A percentile compares a stretch with the other conserved stretches of the same genome.
These are phyloP conservation scores for Acanthamoeba healyi DNA, from an alignment of 208 protist species.

Conservation along the genomic window DNA sequence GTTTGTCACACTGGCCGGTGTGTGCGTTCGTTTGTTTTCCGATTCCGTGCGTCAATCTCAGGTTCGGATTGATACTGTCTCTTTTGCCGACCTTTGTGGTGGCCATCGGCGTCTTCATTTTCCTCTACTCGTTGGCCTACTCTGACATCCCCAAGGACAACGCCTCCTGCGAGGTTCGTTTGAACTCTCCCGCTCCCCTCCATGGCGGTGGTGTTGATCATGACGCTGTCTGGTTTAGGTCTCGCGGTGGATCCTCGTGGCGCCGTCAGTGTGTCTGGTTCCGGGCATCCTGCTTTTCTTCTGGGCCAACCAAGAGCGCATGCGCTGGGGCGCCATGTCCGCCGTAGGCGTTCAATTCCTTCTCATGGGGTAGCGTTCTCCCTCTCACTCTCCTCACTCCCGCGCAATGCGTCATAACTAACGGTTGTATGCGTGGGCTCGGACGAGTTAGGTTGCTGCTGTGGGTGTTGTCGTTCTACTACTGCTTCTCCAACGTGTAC, in stretches of 20 bases:
- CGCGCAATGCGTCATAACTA: not conserved
- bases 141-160: conserved; percentile 54
- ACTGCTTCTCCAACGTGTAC: conserved; percentile 66
- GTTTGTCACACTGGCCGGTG: no score
- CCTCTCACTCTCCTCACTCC: not conserved
- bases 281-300: conserved; percentile 51
- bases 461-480: conserved; percentile 60
- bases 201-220: not conserved
- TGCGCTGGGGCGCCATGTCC: conserved; percentile 39
- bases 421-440: not conserved
- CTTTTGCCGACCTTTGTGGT: conserved; percentile 22
- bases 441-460: not conserved
- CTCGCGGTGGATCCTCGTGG: conserved; percentile 12
- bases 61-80: conserved; percentile 1
- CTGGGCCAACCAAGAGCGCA: conserved; percentile 8
- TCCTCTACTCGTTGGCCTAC: conserved; percentile 55
- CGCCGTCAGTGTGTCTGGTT: conserved; percentile 6
- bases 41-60: not conserved
- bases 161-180: conserved; percentile 16
- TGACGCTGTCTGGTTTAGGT: not conserved
- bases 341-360: conserved; percentile 38
- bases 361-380: not conserved
- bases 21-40: no score
- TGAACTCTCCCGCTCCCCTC: not conserved
- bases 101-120: conserved; percentile 25